Evolutionary conservation across 2,329 filamentous ascomycete species (phyloP), one percentile per base, ranked within the genome.

Genomic region (Metarhizium sp.): DNA sequence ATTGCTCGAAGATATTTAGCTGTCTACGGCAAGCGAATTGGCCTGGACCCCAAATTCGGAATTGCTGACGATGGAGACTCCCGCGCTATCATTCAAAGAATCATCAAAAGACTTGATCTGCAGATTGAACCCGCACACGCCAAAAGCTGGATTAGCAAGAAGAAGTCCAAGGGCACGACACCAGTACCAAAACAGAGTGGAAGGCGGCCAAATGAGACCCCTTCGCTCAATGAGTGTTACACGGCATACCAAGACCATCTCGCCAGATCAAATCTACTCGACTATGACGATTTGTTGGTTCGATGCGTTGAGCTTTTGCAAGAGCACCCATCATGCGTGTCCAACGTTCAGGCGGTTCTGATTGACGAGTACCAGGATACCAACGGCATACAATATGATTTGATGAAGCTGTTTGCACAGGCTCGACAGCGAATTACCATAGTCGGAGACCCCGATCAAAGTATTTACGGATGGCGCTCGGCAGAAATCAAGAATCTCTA

Each of bases 311-410:
- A 95, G 57, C 78, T 99, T 11, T 78, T 99, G 20, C 80, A 78
- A 57, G 75, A 78, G 20, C 81, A 88, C 61, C 90, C 92, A 0
- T 76, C 81, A 14, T 96, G 92, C 64, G 92, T 96, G 3, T 86
- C 86, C 14, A 96, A 96, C 62, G 85, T 99, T 18, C 85, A 96
- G 69, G 84, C 90, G 0, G 91, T 97, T 6, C 78, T 99, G 49
- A 95, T 99, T 59, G 92, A 99, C 67, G 92, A 99, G 67, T 99
- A 96, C 60, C 92, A 99, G 71, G 92, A 99, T 71, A 97, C 92
- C 7, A 99, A 97, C 66, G 82, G 90, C 20, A 86, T 96, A 4
- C 92, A 99, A 69, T 97, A 95, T 64, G 90, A 96, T 62, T 75
- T 99, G 46, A 96, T 96, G 91, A 86, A 82, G 59, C 78, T 96